These are phyloP conservation scores for Trifolium subterraneum DNA, from an alignment of 306 rosid species.

Conservation along the genomic window DNA sequence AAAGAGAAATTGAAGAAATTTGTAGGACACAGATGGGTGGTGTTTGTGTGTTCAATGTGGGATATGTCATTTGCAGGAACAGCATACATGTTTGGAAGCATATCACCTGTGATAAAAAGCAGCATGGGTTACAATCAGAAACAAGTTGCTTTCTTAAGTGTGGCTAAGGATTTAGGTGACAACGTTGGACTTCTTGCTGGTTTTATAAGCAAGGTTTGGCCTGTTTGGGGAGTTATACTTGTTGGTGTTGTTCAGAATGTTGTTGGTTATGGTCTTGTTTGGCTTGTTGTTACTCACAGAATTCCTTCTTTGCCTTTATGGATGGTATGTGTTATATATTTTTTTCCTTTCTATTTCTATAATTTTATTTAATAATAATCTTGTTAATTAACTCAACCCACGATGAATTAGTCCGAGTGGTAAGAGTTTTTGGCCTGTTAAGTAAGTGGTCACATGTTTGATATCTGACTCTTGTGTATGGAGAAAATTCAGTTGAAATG, in stretches of 20 bases:
- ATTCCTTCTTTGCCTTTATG: conserved; percentile 1
- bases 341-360: too few species aligned
- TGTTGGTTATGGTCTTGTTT: conserved; percentile 4
- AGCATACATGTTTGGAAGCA: conserved; percentile 86
- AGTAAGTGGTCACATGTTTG: too few species aligned
- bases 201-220: background rate
- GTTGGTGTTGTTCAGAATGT: conserved; percentile 4
- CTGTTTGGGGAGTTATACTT: background rate
- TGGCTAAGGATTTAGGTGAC: background rate
- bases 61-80: conserved; percentile 78
- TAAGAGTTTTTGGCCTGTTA: too few species aligned
- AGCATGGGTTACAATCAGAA: conserved; percentile 27
- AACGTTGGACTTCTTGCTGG: conserved; percentile 10
- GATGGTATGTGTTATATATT: background rate
- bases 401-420: too few species aligned
- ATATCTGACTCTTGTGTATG: too few species aligned
- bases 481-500: too few species aligned
- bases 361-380: too few species aligned
- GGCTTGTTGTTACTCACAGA: background rate
- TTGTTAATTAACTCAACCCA: too few species aligned
- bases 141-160: conserved; percentile 3
- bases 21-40: conserved; percentile 73
- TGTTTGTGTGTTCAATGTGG: conserved; percentile 92
- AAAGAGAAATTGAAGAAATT: conserved; percentile 53
- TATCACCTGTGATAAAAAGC: conserved; percentile 82